These are phyloP conservation scores for Orbilia blumenaviensis DNA, from an alignment of 2,329 filamentous ascomycete genomes.

Conservation along the genomic window DNA sequence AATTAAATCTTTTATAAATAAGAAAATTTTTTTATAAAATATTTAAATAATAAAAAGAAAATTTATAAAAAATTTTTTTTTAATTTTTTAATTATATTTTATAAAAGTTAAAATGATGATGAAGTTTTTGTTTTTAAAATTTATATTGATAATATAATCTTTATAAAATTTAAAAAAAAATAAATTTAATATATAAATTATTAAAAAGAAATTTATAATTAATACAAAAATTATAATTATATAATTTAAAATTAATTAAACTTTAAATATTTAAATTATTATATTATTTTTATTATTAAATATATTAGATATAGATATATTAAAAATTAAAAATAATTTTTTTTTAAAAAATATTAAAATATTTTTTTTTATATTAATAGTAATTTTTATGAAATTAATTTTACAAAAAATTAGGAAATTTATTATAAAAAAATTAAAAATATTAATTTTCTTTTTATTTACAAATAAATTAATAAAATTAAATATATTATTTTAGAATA, in stretches of 20 bases:
- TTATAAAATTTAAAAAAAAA: not conserved
- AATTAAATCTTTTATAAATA: too few species aligned
- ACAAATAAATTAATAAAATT: not conserved
- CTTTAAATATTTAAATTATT: not conserved
- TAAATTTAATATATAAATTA: not conserved
- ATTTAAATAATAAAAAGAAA: too few species aligned
- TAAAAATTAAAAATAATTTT: too few species aligned
- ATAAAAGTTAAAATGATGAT: too few species aligned
- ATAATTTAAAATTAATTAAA: not conserved
- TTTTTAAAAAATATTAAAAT: too few species aligned
- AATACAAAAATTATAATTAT: not conserved
- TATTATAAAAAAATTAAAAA: not conserved
- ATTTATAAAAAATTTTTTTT: too few species aligned
- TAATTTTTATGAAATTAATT: too few species aligned
- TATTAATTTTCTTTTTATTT: not conserved
- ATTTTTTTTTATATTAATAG: too few species aligned
- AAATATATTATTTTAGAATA: not conserved
- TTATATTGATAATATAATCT: not conserved
- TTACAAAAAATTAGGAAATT: too few species aligned
- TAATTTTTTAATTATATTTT: too few species aligned
- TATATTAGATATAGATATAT: not conserved
- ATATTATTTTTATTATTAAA: not conserved
- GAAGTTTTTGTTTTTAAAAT: too few species aligned
- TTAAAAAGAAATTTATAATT: not conserved
- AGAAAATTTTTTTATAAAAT: too few species aligned